Evolutionary conservation across 139 green algal species (phyloP).

Genomic region (Chlamydomonas incerta): DNA sequence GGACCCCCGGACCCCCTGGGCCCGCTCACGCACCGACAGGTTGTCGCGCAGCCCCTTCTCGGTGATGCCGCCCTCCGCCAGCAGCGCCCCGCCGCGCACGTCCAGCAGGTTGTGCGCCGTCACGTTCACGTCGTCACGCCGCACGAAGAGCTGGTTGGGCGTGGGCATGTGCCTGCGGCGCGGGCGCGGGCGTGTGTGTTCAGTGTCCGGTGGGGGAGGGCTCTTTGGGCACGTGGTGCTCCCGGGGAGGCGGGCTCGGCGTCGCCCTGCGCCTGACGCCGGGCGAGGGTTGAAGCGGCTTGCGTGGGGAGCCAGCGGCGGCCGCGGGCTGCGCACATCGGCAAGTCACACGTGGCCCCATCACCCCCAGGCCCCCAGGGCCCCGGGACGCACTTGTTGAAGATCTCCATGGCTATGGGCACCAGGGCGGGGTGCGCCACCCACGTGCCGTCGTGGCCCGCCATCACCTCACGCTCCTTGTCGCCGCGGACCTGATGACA

Average conservation of each 20-base stretch:
- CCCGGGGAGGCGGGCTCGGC: too few species aligned
- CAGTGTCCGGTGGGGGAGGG: too few species aligned
- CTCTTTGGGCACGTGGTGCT: too few species aligned
- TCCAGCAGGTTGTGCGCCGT: constrained; percentile 71
- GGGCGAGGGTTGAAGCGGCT: too few species aligned
- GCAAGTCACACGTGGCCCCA: too few species aligned
- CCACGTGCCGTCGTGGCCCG: constrained; percentile 91
- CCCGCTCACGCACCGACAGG: constrained; percentile 50
- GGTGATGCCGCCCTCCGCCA: constrained; percentile 63
- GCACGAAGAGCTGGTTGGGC: constrained; percentile 81
- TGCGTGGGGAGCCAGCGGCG: too few species aligned
- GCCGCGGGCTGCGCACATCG: background rate
- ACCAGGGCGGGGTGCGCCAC: constrained; percentile 87
- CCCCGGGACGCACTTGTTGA: constrained; percentile 60
- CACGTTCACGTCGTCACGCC: constrained; percentile 75
- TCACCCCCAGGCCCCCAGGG: background rate
- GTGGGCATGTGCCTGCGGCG: constrained; percentile 77
- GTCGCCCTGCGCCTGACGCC: too few species aligned
- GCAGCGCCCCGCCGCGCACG: constrained; percentile 41
- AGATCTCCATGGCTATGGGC: constrained; percentile 74
- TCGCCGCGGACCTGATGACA: constrained; percentile 74
- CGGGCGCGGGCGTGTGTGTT: too few species aligned
- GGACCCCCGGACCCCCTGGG: too few species aligned
- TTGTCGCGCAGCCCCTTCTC: constrained; percentile 77
- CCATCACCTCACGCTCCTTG: constrained; percentile 89